A percentile compares a stretch with the other conserved stretches of the same genome.
phyloP scores from a whole-genome alignment of 768 basidiomycete species.

The Suillus spraguei region DNA sequence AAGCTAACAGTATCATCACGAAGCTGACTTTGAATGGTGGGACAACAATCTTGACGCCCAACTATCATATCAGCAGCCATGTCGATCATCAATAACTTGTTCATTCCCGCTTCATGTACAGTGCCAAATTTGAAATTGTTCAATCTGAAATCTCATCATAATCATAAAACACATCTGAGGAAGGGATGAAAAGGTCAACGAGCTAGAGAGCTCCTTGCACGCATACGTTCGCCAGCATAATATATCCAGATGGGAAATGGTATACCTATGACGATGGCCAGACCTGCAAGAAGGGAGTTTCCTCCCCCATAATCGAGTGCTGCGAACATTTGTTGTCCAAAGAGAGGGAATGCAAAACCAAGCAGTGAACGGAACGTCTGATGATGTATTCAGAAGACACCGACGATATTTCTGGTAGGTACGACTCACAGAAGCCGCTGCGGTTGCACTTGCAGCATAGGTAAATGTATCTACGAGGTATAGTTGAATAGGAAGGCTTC shows the following conservation, averaged over 20 bases:
- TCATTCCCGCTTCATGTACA: not conserved
- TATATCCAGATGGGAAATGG: slow-evolving; percentile 3
- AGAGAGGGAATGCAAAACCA: slow-evolving; percentile 70
- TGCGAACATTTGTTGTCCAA: slow-evolving; percentile 36
- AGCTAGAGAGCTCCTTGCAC: not conserved
- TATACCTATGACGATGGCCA: not conserved
- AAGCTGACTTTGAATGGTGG: too few relatives aligned
- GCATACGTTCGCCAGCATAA: not conserved
- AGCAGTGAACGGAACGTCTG: slow-evolving; percentile 63
- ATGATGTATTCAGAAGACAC: not conserved
- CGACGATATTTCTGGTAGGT: not conserved
- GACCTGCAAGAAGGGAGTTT: slow-evolving; percentile 47
- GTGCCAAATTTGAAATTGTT: not conserved
- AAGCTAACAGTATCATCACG: too few relatives aligned
- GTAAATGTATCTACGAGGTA: slow-evolving; percentile 54
- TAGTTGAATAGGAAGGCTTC: slow-evolving; percentile 65
- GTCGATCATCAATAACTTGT: not conserved
- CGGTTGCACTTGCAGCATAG: slow-evolving; percentile 54
- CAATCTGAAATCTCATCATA: not conserved
- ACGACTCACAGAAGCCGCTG: slow-evolving; percentile 56
- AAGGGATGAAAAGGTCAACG: slow-evolving; percentile 23
- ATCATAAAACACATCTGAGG: not conserved
- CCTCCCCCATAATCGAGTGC: slow-evolving; percentile 63
- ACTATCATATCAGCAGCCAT: not conserved
- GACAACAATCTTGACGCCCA: not conserved